These are phyloP conservation scores for Colletotrichum shisoi DNA, from an alignment of 2,329 filamentous ascomycete species.

Conservation along the genomic window DNA sequence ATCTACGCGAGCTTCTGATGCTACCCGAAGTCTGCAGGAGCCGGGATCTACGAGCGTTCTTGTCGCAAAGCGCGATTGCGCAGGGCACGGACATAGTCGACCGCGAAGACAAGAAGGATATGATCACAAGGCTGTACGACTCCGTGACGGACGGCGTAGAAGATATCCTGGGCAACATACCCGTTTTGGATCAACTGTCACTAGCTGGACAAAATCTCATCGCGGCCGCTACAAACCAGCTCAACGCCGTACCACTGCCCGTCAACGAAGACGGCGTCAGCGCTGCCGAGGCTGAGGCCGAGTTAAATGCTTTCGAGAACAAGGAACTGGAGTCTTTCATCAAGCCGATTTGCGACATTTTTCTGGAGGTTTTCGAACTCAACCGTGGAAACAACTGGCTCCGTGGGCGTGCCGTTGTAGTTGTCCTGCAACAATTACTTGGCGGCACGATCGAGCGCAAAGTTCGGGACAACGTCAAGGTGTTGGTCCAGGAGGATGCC, in stretches of 20 bases:
- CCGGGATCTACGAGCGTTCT: constrained; percentile 87
- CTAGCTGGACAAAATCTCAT: constrained; percentile 91
- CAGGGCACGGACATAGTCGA: constrained; percentile 65
- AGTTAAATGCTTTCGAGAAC: constrained; percentile 90
- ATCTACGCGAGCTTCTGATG: constrained; percentile 80
- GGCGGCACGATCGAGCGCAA: constrained; percentile 97
- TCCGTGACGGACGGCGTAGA: constrained; percentile 98
- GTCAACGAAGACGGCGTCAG: constrained; percentile 59
- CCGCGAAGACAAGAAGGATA: constrained; percentile 76
- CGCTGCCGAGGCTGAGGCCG: constrained; percentile 85
- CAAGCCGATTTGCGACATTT: constrained; percentile 97
- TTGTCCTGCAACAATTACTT: constrained; percentile 93
- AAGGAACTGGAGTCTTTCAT: constrained; percentile 93
- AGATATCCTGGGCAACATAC: constrained; percentile 94
- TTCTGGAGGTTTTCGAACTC: constrained; percentile 93
- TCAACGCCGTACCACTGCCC: constrained; percentile 63
- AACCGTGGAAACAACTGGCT: constrained; percentile 98
- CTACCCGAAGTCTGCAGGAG: constrained; percentile 94
- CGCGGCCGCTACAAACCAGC: constrained; percentile 74
- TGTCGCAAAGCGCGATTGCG: constrained; percentile 84
- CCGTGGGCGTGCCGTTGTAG: constrained; percentile 90
- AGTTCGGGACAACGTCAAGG: constrained; percentile 82
- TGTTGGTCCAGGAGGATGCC: constrained; percentile 78
- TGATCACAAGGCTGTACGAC: constrained; percentile 94
- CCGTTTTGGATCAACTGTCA: constrained; percentile 92